Evolutionary conservation across 805 yeast genomes (phyloP).

Genomic region (Kodamaea nitidulidarum): DNA sequence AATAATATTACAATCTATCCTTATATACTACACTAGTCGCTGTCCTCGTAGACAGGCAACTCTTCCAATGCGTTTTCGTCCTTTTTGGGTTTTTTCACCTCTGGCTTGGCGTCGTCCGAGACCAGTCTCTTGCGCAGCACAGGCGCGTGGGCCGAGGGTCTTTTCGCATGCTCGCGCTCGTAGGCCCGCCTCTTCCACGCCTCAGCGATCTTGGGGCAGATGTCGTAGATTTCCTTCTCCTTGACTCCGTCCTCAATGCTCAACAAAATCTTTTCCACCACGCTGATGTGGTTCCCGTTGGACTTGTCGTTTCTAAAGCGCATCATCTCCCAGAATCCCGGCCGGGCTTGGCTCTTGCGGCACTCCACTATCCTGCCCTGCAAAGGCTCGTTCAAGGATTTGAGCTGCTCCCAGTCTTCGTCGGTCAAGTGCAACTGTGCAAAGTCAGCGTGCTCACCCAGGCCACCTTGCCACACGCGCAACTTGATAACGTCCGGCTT

Average conservation of each 20-base stretch:
- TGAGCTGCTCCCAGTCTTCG: constrained; percentile 77
- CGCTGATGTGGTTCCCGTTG: constrained; percentile 79
- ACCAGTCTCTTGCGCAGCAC: constrained; percentile 5
- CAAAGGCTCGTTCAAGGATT: constrained; percentile 69
- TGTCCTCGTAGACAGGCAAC: constrained; percentile 40
- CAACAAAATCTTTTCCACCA: constrained; percentile 76
- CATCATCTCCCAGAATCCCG: constrained; percentile 73
- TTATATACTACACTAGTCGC: constrained; percentile 21
- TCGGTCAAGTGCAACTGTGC: constrained; percentile 59
- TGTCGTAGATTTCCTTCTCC: constrained; percentile 64
- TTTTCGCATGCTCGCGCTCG: constrained; percentile 25
- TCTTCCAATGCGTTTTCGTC: constrained; percentile 24
- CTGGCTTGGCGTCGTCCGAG: constrained; percentile 9
- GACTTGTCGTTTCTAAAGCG: constrained; percentile 91
- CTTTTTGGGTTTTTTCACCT: constrained; percentile 9
- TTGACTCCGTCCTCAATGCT: constrained; percentile 85
- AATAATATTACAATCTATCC: constrained; percentile 1
- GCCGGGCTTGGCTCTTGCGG: constrained; percentile 51
- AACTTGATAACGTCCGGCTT: constrained; percentile 63
- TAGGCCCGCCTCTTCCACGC: constrained; percentile 60
- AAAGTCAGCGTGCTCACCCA: constrained; percentile 56
- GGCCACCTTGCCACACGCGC: constrained; percentile 74
- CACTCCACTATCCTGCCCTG: constrained; percentile 90
- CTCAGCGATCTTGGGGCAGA: constrained; percentile 52
- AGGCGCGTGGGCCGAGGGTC: constrained; percentile 9